Percentiles rank a stretch among this genome's conserved stretches.
Evolutionary conservation across 371 early-diverging fungal species (phyloP).

Genomic region (Apophysomyces trapeziformis): DNA sequence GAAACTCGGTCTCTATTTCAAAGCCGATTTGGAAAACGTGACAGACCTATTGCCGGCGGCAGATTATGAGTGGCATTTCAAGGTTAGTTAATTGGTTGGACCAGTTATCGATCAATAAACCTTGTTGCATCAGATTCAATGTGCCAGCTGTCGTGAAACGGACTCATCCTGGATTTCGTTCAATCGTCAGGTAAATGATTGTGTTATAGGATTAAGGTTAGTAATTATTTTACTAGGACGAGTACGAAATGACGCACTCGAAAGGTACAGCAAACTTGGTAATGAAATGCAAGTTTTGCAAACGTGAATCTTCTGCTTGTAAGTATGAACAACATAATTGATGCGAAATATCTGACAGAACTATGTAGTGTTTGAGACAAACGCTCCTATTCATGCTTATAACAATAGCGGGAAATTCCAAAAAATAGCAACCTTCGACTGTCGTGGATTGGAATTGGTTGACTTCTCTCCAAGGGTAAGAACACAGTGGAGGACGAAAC

Average conservation of each 20-base stretch:
- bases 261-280: slow-evolving; percentile 88
- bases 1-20: slow-evolving; percentile 67
- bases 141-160: slow-evolving; percentile 83
- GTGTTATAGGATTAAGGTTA: background rate
- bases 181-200: slow-evolving; percentile 40
- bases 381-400: slow-evolving; percentile 64
- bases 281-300: slow-evolving; percentile 94
- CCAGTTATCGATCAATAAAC: background rate
- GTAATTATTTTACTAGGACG: slow-evolving; percentile 23
- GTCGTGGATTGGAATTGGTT: slow-evolving; percentile 86
- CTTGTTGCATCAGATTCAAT: slow-evolving; percentile 60
- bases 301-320: slow-evolving; percentile 77
- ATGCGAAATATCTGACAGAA: slow-evolving; percentile 5
- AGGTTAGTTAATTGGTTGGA: slow-evolving; percentile 37
- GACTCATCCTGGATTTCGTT: slow-evolving; percentile 79
- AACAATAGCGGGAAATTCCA: slow-evolving; percentile 63
- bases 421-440: slow-evolving; percentile 76
- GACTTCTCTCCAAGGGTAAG: slow-evolving; percentile 78
- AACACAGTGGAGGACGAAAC: too few species aligned
- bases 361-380: slow-evolving; percentile 59
- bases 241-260: slow-evolving; percentile 52
- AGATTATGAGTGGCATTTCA: slow-evolving; percentile 79
- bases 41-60: slow-evolving; percentile 71
- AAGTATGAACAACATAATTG: slow-evolving; percentile 22
- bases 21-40: slow-evolving; percentile 84